Evolutionary conservation across 2,329 filamentous ascomycete species (phyloP).

Genomic region (Aspergillus clavatus): DNA sequence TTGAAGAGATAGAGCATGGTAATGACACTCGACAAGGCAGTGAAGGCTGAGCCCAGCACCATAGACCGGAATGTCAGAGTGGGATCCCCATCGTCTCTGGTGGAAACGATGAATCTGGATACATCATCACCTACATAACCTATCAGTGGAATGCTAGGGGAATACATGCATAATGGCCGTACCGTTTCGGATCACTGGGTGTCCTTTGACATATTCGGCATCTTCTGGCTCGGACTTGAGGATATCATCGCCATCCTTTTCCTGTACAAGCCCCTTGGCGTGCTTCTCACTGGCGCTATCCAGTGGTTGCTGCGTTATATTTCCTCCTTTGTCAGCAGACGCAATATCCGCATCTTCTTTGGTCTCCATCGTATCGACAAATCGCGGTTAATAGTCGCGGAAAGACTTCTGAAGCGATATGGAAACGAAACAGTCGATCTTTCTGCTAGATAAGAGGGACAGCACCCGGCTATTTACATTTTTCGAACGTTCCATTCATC

Average conservation of each 20-base stretch:
- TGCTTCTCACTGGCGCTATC: neutral
- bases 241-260: neutral
- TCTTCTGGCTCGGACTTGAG: neutral
- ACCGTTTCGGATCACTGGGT: slow-evolving; percentile 19
- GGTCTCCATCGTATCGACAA: too few relatives aligned
- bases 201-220: slow-evolving; percentile 15
- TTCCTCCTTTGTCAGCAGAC: neutral
- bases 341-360: neutral
- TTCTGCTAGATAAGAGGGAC: too few relatives aligned
- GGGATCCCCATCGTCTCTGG: slow-evolving; percentile 17
- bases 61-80: slow-evolving; percentile 19
- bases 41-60: slow-evolving; percentile 17
- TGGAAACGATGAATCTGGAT: slow-evolving; percentile 17
- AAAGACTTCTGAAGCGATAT: too few relatives aligned
- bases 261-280: neutral
- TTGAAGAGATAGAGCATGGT: slow-evolving; percentile 23
- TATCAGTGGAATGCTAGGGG: neutral
- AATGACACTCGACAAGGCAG: slow-evolving; percentile 20
- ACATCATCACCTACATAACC: slow-evolving; percentile 13
- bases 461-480: too few relatives aligned
- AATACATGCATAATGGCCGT: neutral
- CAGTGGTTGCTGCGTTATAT: neutral
- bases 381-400: too few relatives aligned
- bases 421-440: too few relatives aligned
- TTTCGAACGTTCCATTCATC: too few relatives aligned